Evolutionary conservation across 2,329 filamentous ascomycete species (phyloP).

Genomic region (Hypoxylon sp.): DNA sequence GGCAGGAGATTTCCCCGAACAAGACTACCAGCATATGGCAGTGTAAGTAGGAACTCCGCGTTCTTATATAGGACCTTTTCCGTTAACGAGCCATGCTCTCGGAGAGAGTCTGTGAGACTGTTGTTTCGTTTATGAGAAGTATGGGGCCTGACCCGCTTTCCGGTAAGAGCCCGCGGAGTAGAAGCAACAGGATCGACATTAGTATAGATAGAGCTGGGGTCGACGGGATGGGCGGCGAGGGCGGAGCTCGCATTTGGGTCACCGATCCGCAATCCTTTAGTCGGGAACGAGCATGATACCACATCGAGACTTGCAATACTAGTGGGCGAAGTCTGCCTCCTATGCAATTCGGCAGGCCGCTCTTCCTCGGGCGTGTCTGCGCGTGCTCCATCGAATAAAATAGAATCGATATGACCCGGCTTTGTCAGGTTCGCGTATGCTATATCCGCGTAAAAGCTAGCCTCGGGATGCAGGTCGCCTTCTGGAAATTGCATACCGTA

Average conservation of each 20-base stretch:
- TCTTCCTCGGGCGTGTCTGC: slow-evolving; percentile 57
- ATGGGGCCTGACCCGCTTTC: slow-evolving; percentile 66
- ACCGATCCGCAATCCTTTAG: slow-evolving; percentile 55
- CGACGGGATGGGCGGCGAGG: slow-evolving; percentile 64
- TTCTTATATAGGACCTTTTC: slow-evolving; percentile 63
- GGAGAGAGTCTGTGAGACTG: slow-evolving; percentile 84
- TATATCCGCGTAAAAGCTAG: slow-evolving; percentile 58
- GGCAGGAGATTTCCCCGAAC: slow-evolving; percentile 87
- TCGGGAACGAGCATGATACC: slow-evolving; percentile 70
- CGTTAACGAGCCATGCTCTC: slow-evolving; percentile 66
- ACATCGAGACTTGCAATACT: slow-evolving; percentile 69
- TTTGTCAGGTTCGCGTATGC: slow-evolving; percentile 57
- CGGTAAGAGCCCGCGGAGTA: slow-evolving; percentile 65
- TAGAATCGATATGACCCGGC: slow-evolving; percentile 58
- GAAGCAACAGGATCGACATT: slow-evolving; percentile 61
- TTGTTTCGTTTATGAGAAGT: slow-evolving; percentile 81
- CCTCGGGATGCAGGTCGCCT: slow-evolving; percentile 41
- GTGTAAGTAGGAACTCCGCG: slow-evolving; percentile 66
- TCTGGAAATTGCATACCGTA: slow-evolving; percentile 50
- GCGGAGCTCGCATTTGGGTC: slow-evolving; percentile 53
- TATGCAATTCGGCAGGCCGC: slow-evolving; percentile 43
- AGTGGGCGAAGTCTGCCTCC: slow-evolving; percentile 58
- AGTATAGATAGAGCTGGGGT: slow-evolving; percentile 59
- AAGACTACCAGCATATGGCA: slow-evolving; percentile 80
- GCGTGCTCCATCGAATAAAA: slow-evolving; percentile 53